Conservation (phyloP, 148 eudicot genomes). For the Rhododendron ovatum region DNA sequence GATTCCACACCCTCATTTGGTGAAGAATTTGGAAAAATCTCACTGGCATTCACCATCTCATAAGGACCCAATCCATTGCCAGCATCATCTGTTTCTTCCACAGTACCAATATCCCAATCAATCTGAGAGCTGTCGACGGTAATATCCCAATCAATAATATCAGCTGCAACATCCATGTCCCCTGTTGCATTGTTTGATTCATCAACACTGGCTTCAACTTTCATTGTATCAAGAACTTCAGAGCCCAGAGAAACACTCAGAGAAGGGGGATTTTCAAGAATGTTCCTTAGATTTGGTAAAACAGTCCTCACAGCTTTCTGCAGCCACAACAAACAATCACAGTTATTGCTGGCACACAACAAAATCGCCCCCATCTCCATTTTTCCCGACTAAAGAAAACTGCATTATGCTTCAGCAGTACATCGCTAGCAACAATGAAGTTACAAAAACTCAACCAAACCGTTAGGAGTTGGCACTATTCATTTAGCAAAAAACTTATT, state of each 20-base stretch:
- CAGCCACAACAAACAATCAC: conserved; percentile 17
- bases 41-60: conserved; percentile 86
- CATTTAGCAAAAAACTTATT: conserved; percentile 1
- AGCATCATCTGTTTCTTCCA: conserved; percentile 70
- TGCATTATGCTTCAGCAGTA: not conserved
- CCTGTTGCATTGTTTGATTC: conserved; percentile 34
- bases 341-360: not conserved
- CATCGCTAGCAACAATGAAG: not conserved
- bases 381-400: not conserved
- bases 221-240: conserved; percentile 38
- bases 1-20: conserved; percentile 33
- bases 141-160: conserved; percentile 89
- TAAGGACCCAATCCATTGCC: conserved; percentile 87
- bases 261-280: conserved; percentile 61
- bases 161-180: conserved; percentile 35
- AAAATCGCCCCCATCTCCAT: not conserved
- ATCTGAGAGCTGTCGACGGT: conserved; percentile 81
- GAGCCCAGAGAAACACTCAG: conserved; percentile 39
- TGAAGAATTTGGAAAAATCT: conserved; percentile 44
- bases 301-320: conserved; percentile 40
- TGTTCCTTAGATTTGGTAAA: conserved; percentile 50
- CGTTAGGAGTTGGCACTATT: not conserved
- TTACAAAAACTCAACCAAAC: not conserved
- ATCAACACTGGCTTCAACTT: conserved; percentile 22
- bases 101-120: conserved; percentile 91